Conservation (phyloP, 352 stramenopile genomes). For the Pythium dissimile region DNA sequence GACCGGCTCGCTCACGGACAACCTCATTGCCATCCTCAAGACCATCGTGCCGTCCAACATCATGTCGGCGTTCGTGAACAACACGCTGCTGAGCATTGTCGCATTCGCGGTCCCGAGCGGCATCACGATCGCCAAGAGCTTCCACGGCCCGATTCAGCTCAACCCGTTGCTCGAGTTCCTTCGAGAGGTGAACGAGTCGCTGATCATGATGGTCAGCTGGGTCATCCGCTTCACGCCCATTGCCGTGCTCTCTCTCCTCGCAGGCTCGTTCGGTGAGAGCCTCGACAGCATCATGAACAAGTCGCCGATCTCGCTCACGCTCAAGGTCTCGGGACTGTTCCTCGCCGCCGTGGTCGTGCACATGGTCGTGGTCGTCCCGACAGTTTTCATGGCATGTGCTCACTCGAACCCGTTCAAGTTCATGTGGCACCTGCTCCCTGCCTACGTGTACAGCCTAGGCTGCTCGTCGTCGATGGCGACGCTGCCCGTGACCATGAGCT, state of each 20-base stretch:
- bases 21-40: slow-evolving; percentile 56
- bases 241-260: slow-evolving; percentile 67
- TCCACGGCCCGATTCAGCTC: slow-evolving; percentile 62
- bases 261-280: slow-evolving; percentile 49
- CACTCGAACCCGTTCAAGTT: slow-evolving; percentile 65
- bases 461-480: slow-evolving; percentile 74
- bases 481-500: slow-evolving; percentile 57
- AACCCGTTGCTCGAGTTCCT: slow-evolving; percentile 82
- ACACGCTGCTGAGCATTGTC: slow-evolving; percentile 63
- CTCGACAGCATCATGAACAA: slow-evolving; percentile 38
- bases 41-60: slow-evolving; percentile 73
- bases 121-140: slow-evolving; percentile 60
- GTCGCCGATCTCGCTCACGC: slow-evolving; percentile 38
- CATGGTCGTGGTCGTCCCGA: slow-evolving; percentile 57
- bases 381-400: slow-evolving; percentile 56
- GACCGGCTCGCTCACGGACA: slow-evolving; percentile 48
- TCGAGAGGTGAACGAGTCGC: slow-evolving; percentile 71
- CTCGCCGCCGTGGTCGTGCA: slow-evolving; percentile 46
- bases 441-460: slow-evolving; percentile 69
- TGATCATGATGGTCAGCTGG: slow-evolving; percentile 72
- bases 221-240: slow-evolving; percentile 72
- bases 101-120: slow-evolving; percentile 67
- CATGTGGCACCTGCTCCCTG: slow-evolving; percentile 65
- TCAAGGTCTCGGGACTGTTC: slow-evolving; percentile 46
- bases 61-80: slow-evolving; percentile 63